phyloP scores from a whole-genome alignment of 2,329 filamentous ascomycete genomes.

The Pseudogymnoascus sp. region DNA sequence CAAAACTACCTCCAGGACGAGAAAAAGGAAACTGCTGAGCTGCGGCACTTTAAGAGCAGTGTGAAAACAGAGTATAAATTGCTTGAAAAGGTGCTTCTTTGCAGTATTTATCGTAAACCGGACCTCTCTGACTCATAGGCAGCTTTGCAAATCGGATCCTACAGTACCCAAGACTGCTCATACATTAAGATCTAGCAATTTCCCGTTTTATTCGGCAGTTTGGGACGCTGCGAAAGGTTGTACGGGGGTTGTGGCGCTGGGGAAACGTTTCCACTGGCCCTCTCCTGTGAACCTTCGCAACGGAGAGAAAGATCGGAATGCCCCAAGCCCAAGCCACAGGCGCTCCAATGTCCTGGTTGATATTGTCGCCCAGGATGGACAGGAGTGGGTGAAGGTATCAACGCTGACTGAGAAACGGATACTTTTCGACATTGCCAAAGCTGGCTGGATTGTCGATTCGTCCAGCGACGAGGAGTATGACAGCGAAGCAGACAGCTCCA shows the following conservation, averaged over 20 bases:
- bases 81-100: slow-evolving; percentile 35
- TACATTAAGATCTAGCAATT: slow-evolving; percentile 56
- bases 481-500: slow-evolving; percentile 32
- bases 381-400: slow-evolving; percentile 63
- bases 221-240: slow-evolving; percentile 56
- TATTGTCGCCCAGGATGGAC: slow-evolving; percentile 54
- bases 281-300: slow-evolving; percentile 15
- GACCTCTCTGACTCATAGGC: slow-evolving; percentile 8
- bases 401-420: slow-evolving; percentile 57
- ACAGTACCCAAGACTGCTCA: slow-evolving; percentile 37
- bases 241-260: slow-evolving; percentile 48
- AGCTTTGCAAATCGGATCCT: slow-evolving; percentile 22
- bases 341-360: slow-evolving; percentile 49
- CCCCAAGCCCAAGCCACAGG: slow-evolving; percentile 13
- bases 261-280: slow-evolving; percentile 47
- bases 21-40: slow-evolving; percentile 40
- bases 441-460: slow-evolving; percentile 50
- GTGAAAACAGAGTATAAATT: slow-evolving; percentile 41
- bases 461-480: slow-evolving; percentile 38
- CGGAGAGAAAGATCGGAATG: slow-evolving; percentile 12
- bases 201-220: slow-evolving; percentile 56
- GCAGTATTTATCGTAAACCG: not conserved
- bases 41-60: slow-evolving; percentile 41
- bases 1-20: slow-evolving; percentile 34
- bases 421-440: slow-evolving; percentile 61